Base-by-base conservation (phyloP, 176 grass and related monocot genomes). In the Sorghum bicolor region DNA sequence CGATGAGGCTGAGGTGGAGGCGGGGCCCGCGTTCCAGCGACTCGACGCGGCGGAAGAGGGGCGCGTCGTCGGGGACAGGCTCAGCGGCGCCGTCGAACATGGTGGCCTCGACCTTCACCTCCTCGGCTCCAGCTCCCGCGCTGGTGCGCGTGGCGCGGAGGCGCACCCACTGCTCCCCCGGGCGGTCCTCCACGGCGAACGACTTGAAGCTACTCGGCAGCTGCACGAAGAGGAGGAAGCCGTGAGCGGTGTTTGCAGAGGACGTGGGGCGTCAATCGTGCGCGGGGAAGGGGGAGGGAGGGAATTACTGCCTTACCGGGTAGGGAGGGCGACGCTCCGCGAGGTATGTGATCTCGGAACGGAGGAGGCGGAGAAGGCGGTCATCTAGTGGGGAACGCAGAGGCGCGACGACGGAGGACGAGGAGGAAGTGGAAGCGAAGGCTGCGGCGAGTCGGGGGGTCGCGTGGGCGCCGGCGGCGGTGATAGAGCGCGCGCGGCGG, bases 101-200 rank as follows among this genome's bases (percentile, higher is more conserved):
- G 82, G 96, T 98, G 61, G 89, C 93, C 28, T 95, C 96, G 10
- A 95, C 80, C 90, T 98, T 98, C 32, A 95, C 47, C 71, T 95
- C 83, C 70, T 98, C 90, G 28, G 32, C 34, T 5, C 55, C 79
- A 52, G 57, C 34, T 5, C 55, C 78, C 36, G 65, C 58, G 5
- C 73, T 83, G 17, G 68, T 15, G 15, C 69, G 1, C 2, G 62
- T 14, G 32, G 88, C 88, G 39, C 86, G 88, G 43, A 98, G 89
- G 80, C 89, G 91, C 89, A 98, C 90, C 96, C 96, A 98, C 84
- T 97, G 92, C 82, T 94, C 88, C 34, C 94, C 95, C 13, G 88
- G 86, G 61, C 72, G 88, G 79, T 93, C 90, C 80, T 97, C 92
- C 79, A 94, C 78, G 5, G 86, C 48, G 84, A 94, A 97, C 11